Evolutionary conservation across 345 rosid genomes (phyloP), one percentile per base, ranked within the genome.

Genomic region (Balakata baccata): DNA sequence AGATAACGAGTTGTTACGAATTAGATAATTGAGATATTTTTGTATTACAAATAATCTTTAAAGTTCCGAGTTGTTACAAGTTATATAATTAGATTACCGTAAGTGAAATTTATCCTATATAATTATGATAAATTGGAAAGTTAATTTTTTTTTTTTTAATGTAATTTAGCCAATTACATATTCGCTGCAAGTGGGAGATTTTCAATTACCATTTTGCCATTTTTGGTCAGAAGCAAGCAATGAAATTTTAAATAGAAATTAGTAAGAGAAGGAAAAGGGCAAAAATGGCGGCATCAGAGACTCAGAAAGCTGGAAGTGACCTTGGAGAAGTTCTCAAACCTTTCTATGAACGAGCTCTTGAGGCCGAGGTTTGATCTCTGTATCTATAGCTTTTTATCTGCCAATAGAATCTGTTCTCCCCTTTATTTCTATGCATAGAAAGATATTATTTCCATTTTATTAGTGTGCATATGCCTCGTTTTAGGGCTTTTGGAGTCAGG

Each of bases 261-360:
- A 1, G 59, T 7, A n/a, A 54, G 23, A 7, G 47, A 54, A 54
- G 57, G 34, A 29, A 52, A 52, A 16, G 37, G 62, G 20, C 1
- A 11, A 59, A 39, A 69, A 81, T 81, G 84, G 84, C 77, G 51
- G 77, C 61, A 18, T 72, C 77, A 13, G 73, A 58, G 73, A 43
- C 50, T 43, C 11, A 64, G 16, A 43, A 34, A 59, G 66, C 41
- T 22, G 14, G 60, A 63, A 16, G 64, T 53, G 49, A 69, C 37
- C 71, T 59, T 22, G 60, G 14, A 20, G 69, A 72, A 41, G 61
- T 75, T 75, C 76, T 83, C 38, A 57, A 78, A 56, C 80, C 83
- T 61, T 80, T 83, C 60, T 75, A 75, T 70, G 51, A 49, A 60
- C 73, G 86, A 69, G 84, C 86, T 23, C 75, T 80, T 47, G 75